Base-by-base conservation (phyloP, 148 eudicot species). In the Amaranthus hypochondriacus region DNA sequence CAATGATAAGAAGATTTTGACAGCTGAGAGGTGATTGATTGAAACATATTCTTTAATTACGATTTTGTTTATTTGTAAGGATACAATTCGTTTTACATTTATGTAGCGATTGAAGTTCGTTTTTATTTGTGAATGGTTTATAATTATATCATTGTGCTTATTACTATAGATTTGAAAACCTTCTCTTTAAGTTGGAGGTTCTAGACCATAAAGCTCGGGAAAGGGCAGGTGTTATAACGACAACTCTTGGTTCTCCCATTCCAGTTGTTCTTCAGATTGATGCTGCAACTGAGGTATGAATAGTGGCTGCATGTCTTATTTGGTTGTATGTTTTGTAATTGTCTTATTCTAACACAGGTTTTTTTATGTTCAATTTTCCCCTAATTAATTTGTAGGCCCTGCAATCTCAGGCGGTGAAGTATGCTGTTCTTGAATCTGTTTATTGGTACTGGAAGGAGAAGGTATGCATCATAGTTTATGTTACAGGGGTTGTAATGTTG, bases 121-220 rank as follows among this genome's bases (percentile, higher is more conserved):
- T 9, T 39, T 43, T 3, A 15, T 39, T 56, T 66, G 14, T 49
- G 28, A 42, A 14, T 76, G 72, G 72, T 57, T 59, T 75, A 56
- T 76, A 62, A 56, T 82, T 21, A 62, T 66, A 28, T 70, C 13
- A 11, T 50, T 69, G 5, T 84, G 73, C 64, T 67, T 73, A 46
- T 57, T 82, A 48, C 28, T 81, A 77, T 86, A 94, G 98, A 75
- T 78, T 94, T 58, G 98, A 94, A 76, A 79, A 68, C 49, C 82
- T 92, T 56, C 52, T 94, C 14, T 89, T 88, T 72, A 94, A 94
- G 81, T 76, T 94, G 83, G 98, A 94, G 89, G 85, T 87, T 72
- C 77, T 90, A 73, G 98, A 94, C 80, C 93, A 91, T 56, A 94
- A 90, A 79, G 93, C 92, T 75, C 88, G 98, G 68, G 97, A 94